These are phyloP conservation scores for Aspergillus calidoustus DNA, from an alignment of 2,329 filamentous ascomycete genomes.

Conservation along the genomic window DNA sequence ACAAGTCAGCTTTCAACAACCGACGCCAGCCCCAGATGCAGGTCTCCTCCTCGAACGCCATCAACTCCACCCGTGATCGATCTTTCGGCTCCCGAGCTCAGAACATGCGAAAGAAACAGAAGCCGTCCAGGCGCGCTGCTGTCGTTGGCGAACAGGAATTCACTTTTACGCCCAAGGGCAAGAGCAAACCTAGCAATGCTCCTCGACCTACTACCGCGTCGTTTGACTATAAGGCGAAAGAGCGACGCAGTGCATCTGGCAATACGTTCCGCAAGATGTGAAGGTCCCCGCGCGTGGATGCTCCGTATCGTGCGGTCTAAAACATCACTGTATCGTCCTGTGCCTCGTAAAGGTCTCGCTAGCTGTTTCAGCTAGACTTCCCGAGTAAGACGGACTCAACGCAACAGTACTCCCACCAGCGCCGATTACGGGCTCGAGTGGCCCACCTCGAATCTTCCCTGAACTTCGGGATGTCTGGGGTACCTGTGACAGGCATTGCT, in stretches of 20 bases:
- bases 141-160: constrained; percentile 60
- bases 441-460: not conserved
- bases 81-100: constrained; percentile 63
- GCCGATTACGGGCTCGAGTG: not conserved
- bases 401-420: not conserved
- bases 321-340: not conserved
- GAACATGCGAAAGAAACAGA: constrained; percentile 44
- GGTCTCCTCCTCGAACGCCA: constrained; percentile 57
- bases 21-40: constrained; percentile 59
- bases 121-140: constrained; percentile 36
- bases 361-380: not conserved
- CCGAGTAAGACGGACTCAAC: not conserved
- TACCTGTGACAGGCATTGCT: not conserved
- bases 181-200: constrained; percentile 24
- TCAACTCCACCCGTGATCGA: constrained; percentile 53
- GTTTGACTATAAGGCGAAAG: constrained; percentile 42
- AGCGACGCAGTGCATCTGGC: constrained; percentile 54
- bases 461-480: not conserved
- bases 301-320: not conserved
- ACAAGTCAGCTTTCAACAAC: constrained; percentile 57
- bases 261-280: constrained; percentile 55
- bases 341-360: not conserved
- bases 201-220: constrained; percentile 14
- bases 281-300: constrained; percentile 11
- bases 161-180: constrained; percentile 61